phyloP scores from a whole-genome alignment of 495 filamentous ascomycete genomes.

The Sabuloglossum arenarium region DNA sequence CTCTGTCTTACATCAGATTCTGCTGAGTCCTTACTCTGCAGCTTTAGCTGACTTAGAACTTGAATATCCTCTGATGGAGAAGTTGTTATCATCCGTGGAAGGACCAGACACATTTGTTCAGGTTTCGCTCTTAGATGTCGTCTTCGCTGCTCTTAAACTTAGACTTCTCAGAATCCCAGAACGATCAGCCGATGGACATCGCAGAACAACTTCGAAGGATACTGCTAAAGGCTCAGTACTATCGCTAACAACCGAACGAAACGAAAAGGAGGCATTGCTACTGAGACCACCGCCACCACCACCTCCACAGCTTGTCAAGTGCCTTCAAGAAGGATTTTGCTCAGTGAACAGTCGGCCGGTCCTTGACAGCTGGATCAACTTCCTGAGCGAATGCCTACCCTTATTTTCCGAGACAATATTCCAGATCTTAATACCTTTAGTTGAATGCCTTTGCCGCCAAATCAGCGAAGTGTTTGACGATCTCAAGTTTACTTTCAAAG shows the following conservation, averaged over 20 bases:
- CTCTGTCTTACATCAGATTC: conserved; percentile 51
- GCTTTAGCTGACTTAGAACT: conserved; percentile 45
- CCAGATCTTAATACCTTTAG: conserved; percentile 71
- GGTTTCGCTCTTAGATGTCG: conserved; percentile 50
- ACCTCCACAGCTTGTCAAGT: conserved; percentile 54
- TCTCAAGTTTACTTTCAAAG: conserved; percentile 34
- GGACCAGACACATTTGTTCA: conserved; percentile 44
- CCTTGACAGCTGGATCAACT: conserved; percentile 75
- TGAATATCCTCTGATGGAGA: conserved; percentile 50
- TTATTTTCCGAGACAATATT: conserved; percentile 68
- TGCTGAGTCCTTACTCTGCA: conserved; percentile 42
- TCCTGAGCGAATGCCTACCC: conserved; percentile 70
- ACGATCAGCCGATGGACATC: conserved; percentile 18
- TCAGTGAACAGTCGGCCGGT: conserved; percentile 51
- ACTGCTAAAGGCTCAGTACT: conserved; percentile 25
- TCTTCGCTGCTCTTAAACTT: conserved; percentile 47
- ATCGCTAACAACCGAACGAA: conserved; percentile 27
- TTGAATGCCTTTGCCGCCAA: conserved; percentile 68
- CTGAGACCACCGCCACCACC: conserved; percentile 33
- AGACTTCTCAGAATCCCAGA: conserved; percentile 24
- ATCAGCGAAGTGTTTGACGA: conserved; percentile 45
- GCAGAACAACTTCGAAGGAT: conserved; percentile 25
- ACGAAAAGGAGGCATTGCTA: conserved; percentile 18
- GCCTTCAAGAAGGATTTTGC: conserved; percentile 62
- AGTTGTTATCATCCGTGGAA: conserved; percentile 40